Conservation (phyloP, 768 basidiomycete genomes). For the Pulveroboletus sp. region DNA sequence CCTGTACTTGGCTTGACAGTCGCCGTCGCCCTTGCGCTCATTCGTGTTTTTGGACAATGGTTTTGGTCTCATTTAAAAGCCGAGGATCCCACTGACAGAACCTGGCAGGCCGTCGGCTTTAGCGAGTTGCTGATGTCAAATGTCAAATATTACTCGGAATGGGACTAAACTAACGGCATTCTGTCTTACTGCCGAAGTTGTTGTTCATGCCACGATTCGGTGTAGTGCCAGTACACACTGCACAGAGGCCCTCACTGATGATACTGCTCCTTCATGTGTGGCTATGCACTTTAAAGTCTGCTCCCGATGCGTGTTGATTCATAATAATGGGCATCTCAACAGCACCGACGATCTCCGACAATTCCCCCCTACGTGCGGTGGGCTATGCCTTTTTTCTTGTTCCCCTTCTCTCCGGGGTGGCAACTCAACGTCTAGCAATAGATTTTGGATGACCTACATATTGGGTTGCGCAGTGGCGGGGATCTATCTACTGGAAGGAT, state of each 20-base stretch:
- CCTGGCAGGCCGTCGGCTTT: neutral
- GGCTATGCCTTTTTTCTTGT: neutral
- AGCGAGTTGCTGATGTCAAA: neutral
- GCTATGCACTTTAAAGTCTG: too few species aligned
- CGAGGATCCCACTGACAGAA: conserved; percentile 2
- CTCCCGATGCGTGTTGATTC: too few species aligned
- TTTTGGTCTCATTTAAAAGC: neutral
- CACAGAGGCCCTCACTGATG: too few species aligned
- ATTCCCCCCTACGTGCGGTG: neutral
- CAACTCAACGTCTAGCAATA: neutral
- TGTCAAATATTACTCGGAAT: neutral
- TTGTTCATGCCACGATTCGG: neutral
- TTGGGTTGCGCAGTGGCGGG: neutral
- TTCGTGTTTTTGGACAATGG: neutral
- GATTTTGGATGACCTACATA: neutral
- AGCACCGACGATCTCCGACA: too few species aligned
- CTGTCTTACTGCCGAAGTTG: conserved; percentile 1
- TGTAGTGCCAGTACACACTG: too few species aligned
- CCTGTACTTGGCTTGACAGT: too few species aligned
- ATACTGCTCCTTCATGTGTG: neutral
- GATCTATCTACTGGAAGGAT: neutral
- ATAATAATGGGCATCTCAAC: too few species aligned
- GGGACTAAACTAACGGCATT: conserved; percentile 12
- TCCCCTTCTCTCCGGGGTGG: too few species aligned
- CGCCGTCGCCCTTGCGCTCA: neutral